Evolutionary conservation across 106 monocot genomes (phyloP).

Genomic region (Dendrobium catenatum): DNA sequence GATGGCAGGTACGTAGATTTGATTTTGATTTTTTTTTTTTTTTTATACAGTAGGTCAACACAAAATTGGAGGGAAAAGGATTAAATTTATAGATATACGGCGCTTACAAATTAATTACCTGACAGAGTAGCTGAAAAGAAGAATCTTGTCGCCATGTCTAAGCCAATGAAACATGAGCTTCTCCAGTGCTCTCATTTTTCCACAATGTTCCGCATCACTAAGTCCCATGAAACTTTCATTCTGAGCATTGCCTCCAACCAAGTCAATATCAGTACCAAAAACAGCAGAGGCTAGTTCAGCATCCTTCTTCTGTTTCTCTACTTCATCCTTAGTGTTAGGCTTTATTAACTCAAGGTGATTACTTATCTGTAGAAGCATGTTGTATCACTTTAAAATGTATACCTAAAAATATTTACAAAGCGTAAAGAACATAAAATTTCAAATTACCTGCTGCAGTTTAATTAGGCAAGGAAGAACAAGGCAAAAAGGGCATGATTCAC

Average conservation of each 20-base stretch:
- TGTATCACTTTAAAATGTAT: background rate
- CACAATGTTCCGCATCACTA: constrained; percentile 90
- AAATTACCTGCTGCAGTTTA: constrained; percentile 90
- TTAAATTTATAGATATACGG: background rate
- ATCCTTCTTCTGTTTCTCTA: constrained; percentile 93
- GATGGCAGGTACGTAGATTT: no score
- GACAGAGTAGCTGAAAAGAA: constrained; percentile 95
- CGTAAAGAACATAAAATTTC: background rate
- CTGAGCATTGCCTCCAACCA: constrained; percentile 72
- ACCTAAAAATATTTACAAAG: background rate
- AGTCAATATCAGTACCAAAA: constrained; percentile 62
- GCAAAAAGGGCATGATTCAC: constrained; percentile 92
- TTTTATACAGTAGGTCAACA: no score
- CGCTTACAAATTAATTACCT: constrained; percentile 30
- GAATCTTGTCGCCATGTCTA: constrained; percentile 77
- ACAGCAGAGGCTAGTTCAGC: constrained; percentile 78
- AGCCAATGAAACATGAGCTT: constrained; percentile 64
- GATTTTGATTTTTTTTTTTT: no score
- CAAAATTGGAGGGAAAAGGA: background rate
- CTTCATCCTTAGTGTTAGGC: constrained; percentile 85
- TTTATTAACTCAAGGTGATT: constrained; percentile 98
- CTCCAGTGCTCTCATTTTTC: constrained; percentile 88
- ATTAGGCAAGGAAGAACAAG: constrained; percentile 91
- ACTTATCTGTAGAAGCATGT: constrained; percentile 50
- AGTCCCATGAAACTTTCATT: constrained; percentile 93